phyloP scores from a whole-genome alignment of 2,329 filamentous ascomycete species.

The Beauveria caledonica region DNA sequence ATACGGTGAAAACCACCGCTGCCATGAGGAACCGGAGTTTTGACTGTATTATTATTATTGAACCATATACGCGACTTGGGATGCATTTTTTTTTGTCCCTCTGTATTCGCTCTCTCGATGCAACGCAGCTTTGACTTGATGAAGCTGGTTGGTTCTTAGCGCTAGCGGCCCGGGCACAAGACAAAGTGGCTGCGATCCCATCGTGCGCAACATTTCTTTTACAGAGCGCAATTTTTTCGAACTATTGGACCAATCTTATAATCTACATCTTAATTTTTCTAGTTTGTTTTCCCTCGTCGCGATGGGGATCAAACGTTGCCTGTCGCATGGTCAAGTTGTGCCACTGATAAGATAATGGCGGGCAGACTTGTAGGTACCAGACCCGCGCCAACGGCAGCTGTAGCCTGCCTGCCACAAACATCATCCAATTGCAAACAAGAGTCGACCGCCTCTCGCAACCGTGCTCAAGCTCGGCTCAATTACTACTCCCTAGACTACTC shows the following conservation, averaged over 20 bases:
- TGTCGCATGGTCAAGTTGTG: not conserved
- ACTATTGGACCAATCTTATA: no score
- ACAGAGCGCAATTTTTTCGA: no score
- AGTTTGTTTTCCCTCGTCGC: no score
- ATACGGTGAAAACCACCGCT: not conserved
- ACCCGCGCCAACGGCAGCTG: not conserved
- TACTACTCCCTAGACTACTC: not conserved
- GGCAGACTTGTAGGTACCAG: not conserved
- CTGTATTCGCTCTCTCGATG: not conserved
- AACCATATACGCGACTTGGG: not conserved
- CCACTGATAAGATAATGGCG: constrained; percentile 1
- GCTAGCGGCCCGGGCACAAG: no score
- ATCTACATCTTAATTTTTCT: no score
- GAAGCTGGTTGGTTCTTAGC: no score
- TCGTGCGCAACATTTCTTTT: no score
- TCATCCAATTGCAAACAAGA: not conserved
- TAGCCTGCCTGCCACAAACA: not conserved
- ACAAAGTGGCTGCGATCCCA: no score
- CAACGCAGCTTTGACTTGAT: no score
- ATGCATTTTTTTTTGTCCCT: not conserved
- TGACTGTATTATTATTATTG: not conserved
- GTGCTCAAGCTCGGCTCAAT: not conserved
- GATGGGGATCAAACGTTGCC: not conserved
- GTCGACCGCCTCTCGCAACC: not conserved
- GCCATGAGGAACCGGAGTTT: not conserved